These are phyloP conservation scores for Kwoniella shandongensis DNA, from an alignment of 768 basidiomycete species.

Conservation along the genomic window DNA sequence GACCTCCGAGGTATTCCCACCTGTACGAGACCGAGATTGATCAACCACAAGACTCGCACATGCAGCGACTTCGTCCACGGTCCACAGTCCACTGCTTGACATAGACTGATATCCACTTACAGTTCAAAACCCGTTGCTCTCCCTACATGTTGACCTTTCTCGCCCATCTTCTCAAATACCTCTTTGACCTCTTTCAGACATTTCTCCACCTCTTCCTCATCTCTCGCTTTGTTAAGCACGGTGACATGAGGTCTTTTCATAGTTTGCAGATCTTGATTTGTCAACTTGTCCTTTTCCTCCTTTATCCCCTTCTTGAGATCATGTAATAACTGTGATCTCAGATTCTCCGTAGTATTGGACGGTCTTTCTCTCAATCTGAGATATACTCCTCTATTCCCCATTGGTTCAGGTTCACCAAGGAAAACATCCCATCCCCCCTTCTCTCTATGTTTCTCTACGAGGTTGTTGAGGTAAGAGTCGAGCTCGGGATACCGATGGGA, in stretches of 20 bases:
- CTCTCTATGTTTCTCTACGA: slow-evolving; percentile 14
- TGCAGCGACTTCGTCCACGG: too few species aligned
- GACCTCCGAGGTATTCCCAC: slow-evolving; percentile 45
- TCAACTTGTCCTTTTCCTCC: slow-evolving; percentile 28
- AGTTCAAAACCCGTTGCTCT: slow-evolving; percentile 40
- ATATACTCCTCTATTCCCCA: slow-evolving; percentile 43
- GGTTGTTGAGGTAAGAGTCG: slow-evolving; percentile 18
- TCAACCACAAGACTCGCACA: too few species aligned
- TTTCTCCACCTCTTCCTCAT: slow-evolving; percentile 34
- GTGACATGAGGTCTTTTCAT: slow-evolving; percentile 41
- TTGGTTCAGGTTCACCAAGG: slow-evolving; percentile 34
- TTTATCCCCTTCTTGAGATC: slow-evolving; percentile 26
- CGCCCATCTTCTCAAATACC: slow-evolving; percentile 32
- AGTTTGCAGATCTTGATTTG: slow-evolving; percentile 36
- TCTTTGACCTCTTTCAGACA: slow-evolving; percentile 38
- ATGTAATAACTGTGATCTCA: slow-evolving; percentile 24
- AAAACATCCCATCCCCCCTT: slow-evolving; percentile 33
- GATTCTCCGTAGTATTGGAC: slow-evolving; percentile 24
- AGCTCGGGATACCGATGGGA: slow-evolving; percentile 30
- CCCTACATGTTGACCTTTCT: slow-evolving; percentile 29
- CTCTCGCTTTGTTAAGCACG: slow-evolving; percentile 41
- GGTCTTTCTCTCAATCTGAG: slow-evolving; percentile 29
- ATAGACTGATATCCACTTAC: slow-evolving; percentile 19
- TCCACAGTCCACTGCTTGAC: too few species aligned
- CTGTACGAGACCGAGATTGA: too few species aligned